These are phyloP conservation scores for Fonsecaea pedrosoi DNA, from an alignment of 2,329 filamentous ascomycete species.

Conservation along the genomic window DNA sequence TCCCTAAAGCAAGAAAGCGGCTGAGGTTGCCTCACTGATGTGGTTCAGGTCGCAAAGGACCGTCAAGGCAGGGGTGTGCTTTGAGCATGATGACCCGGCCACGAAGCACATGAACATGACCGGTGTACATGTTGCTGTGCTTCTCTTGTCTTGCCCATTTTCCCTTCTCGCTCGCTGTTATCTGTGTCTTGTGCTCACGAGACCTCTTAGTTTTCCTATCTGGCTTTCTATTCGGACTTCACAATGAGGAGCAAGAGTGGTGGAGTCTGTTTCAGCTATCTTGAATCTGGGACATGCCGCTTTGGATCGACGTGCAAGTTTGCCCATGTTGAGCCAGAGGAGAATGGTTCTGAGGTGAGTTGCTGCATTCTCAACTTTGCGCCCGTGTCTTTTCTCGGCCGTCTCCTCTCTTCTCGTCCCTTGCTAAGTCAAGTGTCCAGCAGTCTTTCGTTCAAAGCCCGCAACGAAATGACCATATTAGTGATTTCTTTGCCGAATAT, in stretches of 20 bases:
- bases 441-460: background rate
- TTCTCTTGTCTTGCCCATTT: background rate
- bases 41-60: background rate
- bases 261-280: background rate
- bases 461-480: background rate
- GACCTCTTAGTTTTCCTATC: background rate
- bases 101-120: background rate
- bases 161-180: background rate
- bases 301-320: background rate
- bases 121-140: background rate
- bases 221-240: background rate
- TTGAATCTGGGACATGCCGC: background rate
- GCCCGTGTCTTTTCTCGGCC: background rate
- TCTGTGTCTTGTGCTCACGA: background rate
- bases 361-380: background rate
- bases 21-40: background rate
- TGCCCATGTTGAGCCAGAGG: background rate
- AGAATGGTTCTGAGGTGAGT: background rate
- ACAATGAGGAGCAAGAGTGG: background rate
- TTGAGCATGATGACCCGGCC: background rate
- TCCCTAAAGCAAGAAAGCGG: background rate
- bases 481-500: conserved; percentile 27
- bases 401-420: background rate
- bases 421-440: background rate
- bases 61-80: background rate